Evolutionary conservation across 768 basidiomycete species (phyloP).

Genomic region (Serendipita sp.): DNA sequence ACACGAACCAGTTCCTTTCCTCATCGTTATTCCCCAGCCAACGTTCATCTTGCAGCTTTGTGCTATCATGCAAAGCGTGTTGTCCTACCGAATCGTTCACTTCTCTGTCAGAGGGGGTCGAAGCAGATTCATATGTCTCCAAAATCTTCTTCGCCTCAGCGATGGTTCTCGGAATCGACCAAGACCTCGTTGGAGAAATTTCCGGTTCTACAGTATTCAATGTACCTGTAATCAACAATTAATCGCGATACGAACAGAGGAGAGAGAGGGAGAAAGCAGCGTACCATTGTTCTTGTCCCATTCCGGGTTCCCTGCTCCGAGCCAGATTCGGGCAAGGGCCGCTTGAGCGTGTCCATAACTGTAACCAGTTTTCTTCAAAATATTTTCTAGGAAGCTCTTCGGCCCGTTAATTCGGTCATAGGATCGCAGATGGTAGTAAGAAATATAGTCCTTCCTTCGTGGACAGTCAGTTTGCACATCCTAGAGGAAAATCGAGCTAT

Average conservation of each 20-base stretch:
- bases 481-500: background rate
- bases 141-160: constrained; percentile 58
- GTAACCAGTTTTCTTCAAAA: constrained; percentile 60
- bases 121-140: constrained; percentile 55
- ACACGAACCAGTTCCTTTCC: constrained; percentile 32
- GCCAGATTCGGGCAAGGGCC: constrained; percentile 63
- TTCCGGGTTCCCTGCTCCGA: constrained; percentile 21
- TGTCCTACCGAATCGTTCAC: constrained; percentile 69
- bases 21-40: constrained; percentile 79
- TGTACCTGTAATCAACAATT: background rate
- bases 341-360: constrained; percentile 75
- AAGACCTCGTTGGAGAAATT: background rate
- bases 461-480: background rate
- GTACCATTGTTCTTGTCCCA: background rate
- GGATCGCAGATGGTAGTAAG: constrained; percentile 81
- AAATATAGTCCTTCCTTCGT: constrained; percentile 58
- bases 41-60: constrained; percentile 47
- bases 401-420: constrained; percentile 87
- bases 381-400: constrained; percentile 39
- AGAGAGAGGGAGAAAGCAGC: background rate
- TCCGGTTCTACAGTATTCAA: background rate
- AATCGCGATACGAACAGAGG: background rate
- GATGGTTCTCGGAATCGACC: constrained; percentile 39
- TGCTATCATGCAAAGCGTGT: constrained; percentile 53
- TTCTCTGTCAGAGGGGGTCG: constrained; percentile 28